Base-by-base conservation (phyloP, 2,329 filamentous ascomycete genomes). In the Tolypocladium ophioglossoides region DNA sequence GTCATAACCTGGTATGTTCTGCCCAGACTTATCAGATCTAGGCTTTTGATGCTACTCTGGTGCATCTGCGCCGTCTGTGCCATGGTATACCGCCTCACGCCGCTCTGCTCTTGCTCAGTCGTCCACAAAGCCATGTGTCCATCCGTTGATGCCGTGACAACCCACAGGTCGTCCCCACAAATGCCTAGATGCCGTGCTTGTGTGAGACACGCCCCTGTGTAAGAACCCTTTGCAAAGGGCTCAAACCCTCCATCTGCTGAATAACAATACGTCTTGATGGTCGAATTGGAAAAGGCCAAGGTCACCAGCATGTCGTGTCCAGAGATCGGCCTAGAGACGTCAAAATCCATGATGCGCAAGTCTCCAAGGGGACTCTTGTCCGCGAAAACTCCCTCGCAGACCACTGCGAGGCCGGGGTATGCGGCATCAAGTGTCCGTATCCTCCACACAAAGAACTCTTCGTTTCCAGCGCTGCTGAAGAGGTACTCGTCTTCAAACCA, bases 371-470 rank as follows among this genome's bases (percentile, higher is more conserved):
- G 64, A 10, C 74, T 77, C 59, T 73, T 73, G 58, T 83, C 71
- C 52, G 77, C 68, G 44, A 78, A 79, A 1, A 72, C 70, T 2
- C 76, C 79, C 67, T 84, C 82, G 56, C 80, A 79, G 14, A 80
- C 68, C 2, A 85, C 74, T 0, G 78, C 81, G 2, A 84, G 68
- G 4, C 78, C 76, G 16, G 61, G 60, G 51, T 77, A 76, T 14
- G 65, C 70, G 2, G 76, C 73, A 30, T 83, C 75, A 8, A 87
- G 66, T 12, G 65, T 64, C 49, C 74, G 74, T 37, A 92, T 68
- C 41, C 81, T 78, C 92, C 94, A 99, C 12, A 91, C 79, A 62
- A 86, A 92, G 58, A 97, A 86, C 68, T 99, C 92, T 67, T 96
- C 92, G 57, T 84, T 85, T 0, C 91, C 94, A 7, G 83, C 90